These are phyloP conservation scores for Lonicera japonica DNA, from an alignment of 129 eudicot species.

Conservation along the genomic window DNA sequence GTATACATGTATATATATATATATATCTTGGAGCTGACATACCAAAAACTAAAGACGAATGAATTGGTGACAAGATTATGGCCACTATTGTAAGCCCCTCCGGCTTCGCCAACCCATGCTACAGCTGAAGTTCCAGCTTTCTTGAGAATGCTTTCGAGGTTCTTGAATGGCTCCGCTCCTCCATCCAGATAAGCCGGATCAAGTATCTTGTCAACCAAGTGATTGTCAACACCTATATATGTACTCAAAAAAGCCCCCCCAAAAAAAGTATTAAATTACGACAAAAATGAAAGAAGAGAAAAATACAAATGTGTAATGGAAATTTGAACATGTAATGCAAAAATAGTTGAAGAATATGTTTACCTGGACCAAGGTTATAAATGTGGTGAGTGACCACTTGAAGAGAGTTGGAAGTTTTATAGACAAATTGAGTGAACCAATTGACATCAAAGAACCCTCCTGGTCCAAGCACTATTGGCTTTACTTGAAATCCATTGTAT, in stretches of 20 bases:
- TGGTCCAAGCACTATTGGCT: slow-evolving; percentile 67
- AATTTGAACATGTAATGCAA: too few relatives aligned
- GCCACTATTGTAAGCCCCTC: slow-evolving; percentile 91
- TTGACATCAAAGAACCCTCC: slow-evolving; percentile 76
- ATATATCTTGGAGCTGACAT: slow-evolving; percentile 5
- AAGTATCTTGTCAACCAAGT: slow-evolving; percentile 66
- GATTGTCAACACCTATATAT: slow-evolving; percentile 60
- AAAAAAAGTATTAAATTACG: too few relatives aligned
- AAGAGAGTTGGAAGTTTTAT: slow-evolving; percentile 39
- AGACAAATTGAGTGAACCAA: slow-evolving; percentile 63
- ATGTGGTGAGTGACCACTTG: slow-evolving; percentile 75
- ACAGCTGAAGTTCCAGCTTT: slow-evolving; percentile 43
- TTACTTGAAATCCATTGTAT: slow-evolving; percentile 34
- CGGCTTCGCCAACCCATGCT: slow-evolving; percentile 97
- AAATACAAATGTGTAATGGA: too few relatives aligned
- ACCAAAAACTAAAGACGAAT: slow-evolving; percentile 85
- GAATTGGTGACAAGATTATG: slow-evolving; percentile 66
- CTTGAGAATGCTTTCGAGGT: slow-evolving; percentile 47
- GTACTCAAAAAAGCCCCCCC: too few relatives aligned
- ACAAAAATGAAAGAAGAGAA: too few relatives aligned
- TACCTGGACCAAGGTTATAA: slow-evolving; percentile 95
- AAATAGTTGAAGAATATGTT: too few relatives aligned
- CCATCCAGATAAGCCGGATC: slow-evolving; percentile 72
- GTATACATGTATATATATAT: too few relatives aligned
- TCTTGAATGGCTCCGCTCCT: slow-evolving; percentile 50